Evolutionary conservation across 257 asterid genomes (phyloP).

Genomic region (Cruciata laevipes): DNA sequence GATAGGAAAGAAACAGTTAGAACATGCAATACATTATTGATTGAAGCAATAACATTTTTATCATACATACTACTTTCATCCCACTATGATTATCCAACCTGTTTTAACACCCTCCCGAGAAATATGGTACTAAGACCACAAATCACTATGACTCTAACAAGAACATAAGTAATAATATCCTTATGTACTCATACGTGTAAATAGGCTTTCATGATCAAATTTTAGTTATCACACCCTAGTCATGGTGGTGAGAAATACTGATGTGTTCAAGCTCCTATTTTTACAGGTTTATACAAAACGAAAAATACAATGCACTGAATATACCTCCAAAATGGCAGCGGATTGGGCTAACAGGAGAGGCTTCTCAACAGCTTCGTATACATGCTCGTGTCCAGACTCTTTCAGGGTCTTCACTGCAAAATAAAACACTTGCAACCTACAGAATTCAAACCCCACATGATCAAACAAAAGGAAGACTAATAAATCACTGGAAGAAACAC

Average conservation of each 20-base stretch:
- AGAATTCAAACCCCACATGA: slow-evolving; percentile 8
- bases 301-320: neutral
- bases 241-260: neutral
- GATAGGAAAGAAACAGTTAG: slow-evolving; percentile 14
- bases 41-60: neutral
- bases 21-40: neutral
- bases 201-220: too few species aligned
- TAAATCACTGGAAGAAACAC: neutral
- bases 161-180: neutral
- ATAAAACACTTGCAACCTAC: slow-evolving; percentile 65
- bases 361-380: slow-evolving; percentile 68
- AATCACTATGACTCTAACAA: neutral
- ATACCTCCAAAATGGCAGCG: slow-evolving; percentile 69
- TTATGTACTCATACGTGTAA: neutral
- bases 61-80: neutral
- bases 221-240: neutral
- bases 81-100: neutral
- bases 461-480: neutral
- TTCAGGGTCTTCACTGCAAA: slow-evolving; percentile 47
- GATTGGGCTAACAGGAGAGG: slow-evolving; percentile 81
- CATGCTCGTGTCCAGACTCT: slow-evolving; percentile 60
- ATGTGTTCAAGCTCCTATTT: neutral
- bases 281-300: neutral
- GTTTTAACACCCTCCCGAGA: neutral
- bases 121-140: neutral